Percentiles rank a stretch among this genome's conserved stretches.
Conservation (phyloP, 2,329 filamentous ascomycete species). For the Colletotrichum chlorophyti region DNA sequence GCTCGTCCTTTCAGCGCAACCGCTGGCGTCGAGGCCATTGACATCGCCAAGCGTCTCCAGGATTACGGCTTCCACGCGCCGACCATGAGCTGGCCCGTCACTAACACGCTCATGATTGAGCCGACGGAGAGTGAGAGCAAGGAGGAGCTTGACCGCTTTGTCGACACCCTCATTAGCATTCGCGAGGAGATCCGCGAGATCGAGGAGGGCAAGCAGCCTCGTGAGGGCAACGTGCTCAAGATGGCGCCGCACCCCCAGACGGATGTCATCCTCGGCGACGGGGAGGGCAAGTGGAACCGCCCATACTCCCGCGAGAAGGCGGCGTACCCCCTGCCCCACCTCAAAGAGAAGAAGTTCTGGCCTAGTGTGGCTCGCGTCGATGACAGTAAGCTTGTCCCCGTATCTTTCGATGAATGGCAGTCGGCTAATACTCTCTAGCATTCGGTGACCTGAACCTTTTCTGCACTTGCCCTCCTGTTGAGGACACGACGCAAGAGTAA, state of each 20-base stretch:
- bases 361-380: conserved; percentile 85
- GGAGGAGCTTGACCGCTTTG: conserved; percentile 91
- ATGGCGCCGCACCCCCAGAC: conserved; percentile 86
- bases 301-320: conserved; percentile 82
- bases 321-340: conserved; percentile 82
- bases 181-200: conserved; percentile 83
- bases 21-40: conserved; percentile 86
- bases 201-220: conserved; percentile 79
- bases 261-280: conserved; percentile 73
- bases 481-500: conserved; percentile 56
- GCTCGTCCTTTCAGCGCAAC: conserved; percentile 83
- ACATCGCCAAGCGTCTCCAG: conserved; percentile 94
- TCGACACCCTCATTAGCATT: conserved; percentile 87
- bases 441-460: conserved; percentile 93
- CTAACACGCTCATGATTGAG: conserved; percentile 97
- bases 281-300: conserved; percentile 74
- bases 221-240: conserved; percentile 84
- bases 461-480: conserved; percentile 90
- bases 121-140: conserved; percentile 94
- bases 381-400: conserved; percentile 70
- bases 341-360: conserved; percentile 98
- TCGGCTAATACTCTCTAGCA: conserved; percentile 55
- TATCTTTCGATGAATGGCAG: not conserved
- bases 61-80: conserved; percentile 98
- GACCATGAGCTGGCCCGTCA: conserved; percentile 96